These are phyloP conservation scores for Leccinum incarnatum DNA, from an alignment of 768 basidiomycete genomes.

Conservation along the genomic window DNA sequence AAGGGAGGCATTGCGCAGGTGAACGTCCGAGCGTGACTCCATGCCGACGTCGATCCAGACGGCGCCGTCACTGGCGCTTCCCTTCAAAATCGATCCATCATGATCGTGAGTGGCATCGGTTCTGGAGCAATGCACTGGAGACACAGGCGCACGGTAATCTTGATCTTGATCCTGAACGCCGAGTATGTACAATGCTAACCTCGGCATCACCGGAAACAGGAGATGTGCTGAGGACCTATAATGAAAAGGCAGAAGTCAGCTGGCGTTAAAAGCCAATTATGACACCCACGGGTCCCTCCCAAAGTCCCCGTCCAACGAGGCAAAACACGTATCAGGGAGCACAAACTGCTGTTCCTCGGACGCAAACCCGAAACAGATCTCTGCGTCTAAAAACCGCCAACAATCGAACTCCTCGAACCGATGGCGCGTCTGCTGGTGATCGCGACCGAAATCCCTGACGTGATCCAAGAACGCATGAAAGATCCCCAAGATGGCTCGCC, in stretches of 20 bases:
- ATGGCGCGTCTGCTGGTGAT: background rate
- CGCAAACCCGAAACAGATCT: slow-evolving; percentile 54
- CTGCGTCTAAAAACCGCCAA: slow-evolving; percentile 47
- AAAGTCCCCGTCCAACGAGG: slow-evolving; percentile 50
- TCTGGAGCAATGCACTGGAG: slow-evolving; percentile 2
- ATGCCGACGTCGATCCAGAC: slow-evolving; percentile 46
- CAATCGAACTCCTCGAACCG: slow-evolving; percentile 36
- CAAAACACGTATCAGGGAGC: slow-evolving; percentile 52
- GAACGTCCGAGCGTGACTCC: slow-evolving; percentile 55
- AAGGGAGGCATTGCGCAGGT: slow-evolving; percentile 57
- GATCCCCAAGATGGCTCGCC: slow-evolving; percentile 24
- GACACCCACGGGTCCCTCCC: slow-evolving; percentile 28
- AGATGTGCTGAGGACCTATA: slow-evolving; percentile 46
- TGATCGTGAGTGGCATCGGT: slow-evolving; percentile 2
- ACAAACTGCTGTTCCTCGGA: slow-evolving; percentile 56
- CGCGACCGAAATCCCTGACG: background rate
- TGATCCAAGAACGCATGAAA: slow-evolving; percentile 30
- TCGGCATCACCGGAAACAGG: slow-evolving; percentile 56
- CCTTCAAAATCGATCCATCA: no score
- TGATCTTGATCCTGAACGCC: slow-evolving; percentile 29
- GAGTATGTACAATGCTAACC: slow-evolving; percentile 52
- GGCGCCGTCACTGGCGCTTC: slow-evolving; percentile 3
- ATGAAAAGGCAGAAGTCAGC: background rate
- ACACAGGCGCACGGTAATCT: slow-evolving; percentile 5
- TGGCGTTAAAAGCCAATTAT: background rate